Conservation (phyloP, 2,329 filamentous ascomycete genomes). For the Diaporthe sp. region DNA sequence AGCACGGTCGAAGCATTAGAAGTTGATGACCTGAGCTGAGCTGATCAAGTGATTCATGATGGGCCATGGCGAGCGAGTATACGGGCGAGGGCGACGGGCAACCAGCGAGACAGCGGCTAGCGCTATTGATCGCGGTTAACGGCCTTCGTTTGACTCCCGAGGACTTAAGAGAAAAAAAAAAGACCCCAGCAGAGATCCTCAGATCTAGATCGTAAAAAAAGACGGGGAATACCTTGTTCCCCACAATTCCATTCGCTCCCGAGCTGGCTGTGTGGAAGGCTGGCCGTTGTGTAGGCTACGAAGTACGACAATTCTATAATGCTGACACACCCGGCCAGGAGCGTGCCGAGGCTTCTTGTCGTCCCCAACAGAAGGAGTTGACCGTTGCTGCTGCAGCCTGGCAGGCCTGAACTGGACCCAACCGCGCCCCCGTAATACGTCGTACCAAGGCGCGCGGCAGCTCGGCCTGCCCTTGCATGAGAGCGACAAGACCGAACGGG, state of each 20-base stretch:
- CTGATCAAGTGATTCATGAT: neutral
- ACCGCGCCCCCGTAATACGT: constrained; percentile 21
- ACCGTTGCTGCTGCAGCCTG: constrained; percentile 18
- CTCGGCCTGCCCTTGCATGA: constrained; percentile 23
- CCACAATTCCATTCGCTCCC: neutral
- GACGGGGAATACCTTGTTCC: constrained; percentile 6
- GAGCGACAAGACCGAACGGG: constrained; percentile 6
- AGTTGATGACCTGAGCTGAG: neutral
- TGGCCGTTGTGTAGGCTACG: neutral
- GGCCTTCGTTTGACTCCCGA: constrained; percentile 14
- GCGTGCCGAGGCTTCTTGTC: constrained; percentile 5
- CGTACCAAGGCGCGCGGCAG: constrained; percentile 15
- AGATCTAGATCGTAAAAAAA: constrained; percentile 25
- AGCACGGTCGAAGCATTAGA: constrained; percentile 11
- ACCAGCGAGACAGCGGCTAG: neutral
- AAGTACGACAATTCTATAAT: neutral
- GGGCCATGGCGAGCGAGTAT: neutral
- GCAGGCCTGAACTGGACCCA: constrained; percentile 4
- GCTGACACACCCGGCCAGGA: constrained; percentile 10
- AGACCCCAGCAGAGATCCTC: neutral
- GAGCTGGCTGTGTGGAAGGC: too few relatives aligned
- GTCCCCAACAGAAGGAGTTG: neutral
- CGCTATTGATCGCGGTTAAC: constrained; percentile 15
- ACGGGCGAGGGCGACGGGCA: neutral
- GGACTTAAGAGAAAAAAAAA: neutral